Conservation (phyloP, 2,329 filamentous ascomycete genomes). For the Nannizziopsis barbatae region DNA sequence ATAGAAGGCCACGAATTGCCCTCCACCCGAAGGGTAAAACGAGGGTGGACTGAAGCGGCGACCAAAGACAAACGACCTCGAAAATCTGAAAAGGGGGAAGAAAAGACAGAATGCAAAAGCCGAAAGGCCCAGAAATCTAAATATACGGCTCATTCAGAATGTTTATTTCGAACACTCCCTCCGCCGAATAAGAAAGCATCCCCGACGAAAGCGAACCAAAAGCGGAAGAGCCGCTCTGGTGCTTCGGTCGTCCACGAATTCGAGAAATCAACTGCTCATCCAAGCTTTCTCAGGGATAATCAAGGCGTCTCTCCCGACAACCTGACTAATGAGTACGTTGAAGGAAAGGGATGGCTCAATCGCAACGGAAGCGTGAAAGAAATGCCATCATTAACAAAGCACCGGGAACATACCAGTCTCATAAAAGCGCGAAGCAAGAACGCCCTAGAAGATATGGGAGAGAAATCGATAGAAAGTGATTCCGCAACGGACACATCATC, state of each 20-base stretch:
- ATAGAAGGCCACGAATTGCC: slow-evolving; percentile 61
- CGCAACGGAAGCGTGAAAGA: slow-evolving; percentile 60
- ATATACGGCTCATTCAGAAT: slow-evolving; percentile 69
- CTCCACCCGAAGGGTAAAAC: slow-evolving; percentile 66
- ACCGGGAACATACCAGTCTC: slow-evolving; percentile 2
- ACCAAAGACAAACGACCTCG: slow-evolving; percentile 33
- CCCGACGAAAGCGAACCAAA: slow-evolving; percentile 28
- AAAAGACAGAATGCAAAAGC: slow-evolving; percentile 44
- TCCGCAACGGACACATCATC: slow-evolving; percentile 20
- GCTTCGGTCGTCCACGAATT: slow-evolving; percentile 76
- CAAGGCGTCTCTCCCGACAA: slow-evolving; percentile 36
- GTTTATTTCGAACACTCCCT: slow-evolving; percentile 71
- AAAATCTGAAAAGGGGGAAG: slow-evolving; percentile 38
- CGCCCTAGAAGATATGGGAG: slow-evolving; percentile 4
- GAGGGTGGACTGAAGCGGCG: slow-evolving; percentile 67
- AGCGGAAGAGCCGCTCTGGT: slow-evolving; percentile 51
- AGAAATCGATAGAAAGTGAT: slow-evolving; percentile 18
- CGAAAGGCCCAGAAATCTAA: slow-evolving; percentile 56
- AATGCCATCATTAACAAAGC: slow-evolving; percentile 8
- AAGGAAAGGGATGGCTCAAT: slow-evolving; percentile 83
- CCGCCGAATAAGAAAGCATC: slow-evolving; percentile 44
- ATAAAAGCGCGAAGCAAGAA: slow-evolving; percentile 13
- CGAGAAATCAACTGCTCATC: slow-evolving; percentile 68
- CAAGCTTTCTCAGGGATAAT: slow-evolving; percentile 61
- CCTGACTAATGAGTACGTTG: slow-evolving; percentile 56